Evolutionary conservation across 345 rosid species (phyloP), one percentile per base, ranked within the genome.

Genomic region (Rhodamnia argentea): DNA sequence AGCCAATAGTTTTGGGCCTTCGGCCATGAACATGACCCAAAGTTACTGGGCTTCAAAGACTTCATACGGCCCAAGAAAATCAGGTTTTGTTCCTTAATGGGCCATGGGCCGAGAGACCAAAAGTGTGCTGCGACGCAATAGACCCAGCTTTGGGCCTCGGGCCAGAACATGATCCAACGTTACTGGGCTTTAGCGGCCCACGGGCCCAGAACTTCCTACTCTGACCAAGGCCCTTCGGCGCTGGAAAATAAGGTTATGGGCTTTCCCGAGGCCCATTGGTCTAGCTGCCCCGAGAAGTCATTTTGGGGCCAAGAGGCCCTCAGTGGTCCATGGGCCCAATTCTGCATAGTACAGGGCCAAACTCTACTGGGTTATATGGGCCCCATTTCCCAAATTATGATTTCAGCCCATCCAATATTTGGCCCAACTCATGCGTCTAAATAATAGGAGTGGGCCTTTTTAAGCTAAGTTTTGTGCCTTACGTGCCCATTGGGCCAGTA

Each of bases 401-500:
- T 29, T 62, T 62, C 4, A 6, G 42, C 42, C 42, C 74, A 60
- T 27, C 5, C 5, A 6, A n/a, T 27, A 13, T 60, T 60, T 60
- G 20, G 20, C 37, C 40, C 5, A 29, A 29, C 5, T 7, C 11
- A 29, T 7, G 3, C 3, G 23, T 15, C 75, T 7, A 29, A 62
- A 62, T 29, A 62, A 15, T 14, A 14, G 0, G 18, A 29, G 0
- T 9, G 2, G 24, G 44, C 24, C 10, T 64, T 8, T 64, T 70
- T 4, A 32, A 18, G 47, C 13, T 16, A 18, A 32, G 0, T 32
- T 64, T 70, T 16, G 78, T 18, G 23, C 3, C 47, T 32, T 32
- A 32, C 6, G 13, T 0, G 7, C 20, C 78, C 0, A 56, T 4
- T 0, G 47, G 24, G 5, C 24, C 1, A 18, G 22, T 20, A 18